A percentile compares a stretch with the other conserved stretches of the same genome.
Evolutionary conservation across 352 stramenopile genomes (phyloP).

Genomic region (Phytophthora melonis): DNA sequence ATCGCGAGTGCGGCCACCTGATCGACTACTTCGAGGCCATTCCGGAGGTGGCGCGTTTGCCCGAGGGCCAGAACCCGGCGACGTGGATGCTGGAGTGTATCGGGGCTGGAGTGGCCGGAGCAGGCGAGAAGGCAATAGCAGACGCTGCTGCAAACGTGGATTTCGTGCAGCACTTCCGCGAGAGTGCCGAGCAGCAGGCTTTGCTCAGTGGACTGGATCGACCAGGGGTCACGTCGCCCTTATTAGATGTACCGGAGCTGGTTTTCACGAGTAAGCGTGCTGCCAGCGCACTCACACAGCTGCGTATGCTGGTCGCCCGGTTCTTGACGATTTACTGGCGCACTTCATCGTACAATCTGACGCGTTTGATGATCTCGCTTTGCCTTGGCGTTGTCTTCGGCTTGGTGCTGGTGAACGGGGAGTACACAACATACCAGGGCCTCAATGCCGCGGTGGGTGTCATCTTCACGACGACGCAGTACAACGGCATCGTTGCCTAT

Average conservation of each 20-base stretch:
- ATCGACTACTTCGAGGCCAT: conserved; percentile 52
- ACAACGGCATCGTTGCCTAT: conserved; percentile 72
- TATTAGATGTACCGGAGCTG: no score
- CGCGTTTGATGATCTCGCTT: conserved; percentile 8
- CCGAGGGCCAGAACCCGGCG: conserved; percentile 49
- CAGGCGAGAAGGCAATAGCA: conserved; percentile 6
- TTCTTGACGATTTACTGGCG: conserved; percentile 29
- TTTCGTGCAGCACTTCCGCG: conserved; percentile 30
- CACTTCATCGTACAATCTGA: conserved; percentile 21
- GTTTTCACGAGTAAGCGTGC: conserved; percentile 45
- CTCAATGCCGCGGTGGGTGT: conserved; percentile 53
- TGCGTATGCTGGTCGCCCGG: conserved; percentile 38
- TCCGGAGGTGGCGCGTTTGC: conserved; percentile 23
- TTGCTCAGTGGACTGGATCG: conserved; percentile 20
- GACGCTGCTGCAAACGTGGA: conserved; percentile 26
- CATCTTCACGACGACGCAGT: conserved; percentile 78
- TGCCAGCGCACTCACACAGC: conserved; percentile 19
- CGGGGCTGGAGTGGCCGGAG: conserved; percentile 38
- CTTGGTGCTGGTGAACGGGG: conserved; percentile 27
- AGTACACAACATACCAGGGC: conserved; percentile 33
- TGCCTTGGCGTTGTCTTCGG: conserved; percentile 38
- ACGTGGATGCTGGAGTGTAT: conserved; percentile 83
- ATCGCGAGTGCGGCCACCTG: conserved; percentile 20
- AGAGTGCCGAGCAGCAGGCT: conserved; percentile 23
- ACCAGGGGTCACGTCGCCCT: no score